Conservation (phyloP, 73 alveolate genomes). For the Blepharisma stoltei region DNA sequence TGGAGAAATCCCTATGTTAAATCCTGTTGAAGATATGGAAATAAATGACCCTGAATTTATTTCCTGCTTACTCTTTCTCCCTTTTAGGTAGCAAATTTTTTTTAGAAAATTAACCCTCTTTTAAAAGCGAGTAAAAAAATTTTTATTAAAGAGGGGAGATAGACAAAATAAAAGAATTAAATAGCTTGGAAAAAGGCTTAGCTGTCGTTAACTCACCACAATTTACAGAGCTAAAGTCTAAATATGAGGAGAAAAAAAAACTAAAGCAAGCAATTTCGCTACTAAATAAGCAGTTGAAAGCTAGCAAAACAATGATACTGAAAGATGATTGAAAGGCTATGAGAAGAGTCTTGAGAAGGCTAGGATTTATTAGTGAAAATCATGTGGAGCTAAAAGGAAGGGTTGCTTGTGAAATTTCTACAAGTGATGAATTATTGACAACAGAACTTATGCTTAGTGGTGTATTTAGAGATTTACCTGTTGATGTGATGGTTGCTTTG, state of each 20-base stretch:
- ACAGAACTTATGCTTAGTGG: slow-evolving; percentile 90
- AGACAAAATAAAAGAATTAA: not conserved
- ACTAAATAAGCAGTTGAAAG: slow-evolving; percentile 25
- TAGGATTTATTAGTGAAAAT: slow-evolving; percentile 84
- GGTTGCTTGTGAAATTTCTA: slow-evolving; percentile 97
- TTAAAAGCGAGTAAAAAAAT: too few species aligned
- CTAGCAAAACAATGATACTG: slow-evolving; percentile 70
- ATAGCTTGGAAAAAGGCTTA: not conserved
- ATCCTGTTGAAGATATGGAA: slow-evolving; percentile 95
- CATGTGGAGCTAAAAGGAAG: slow-evolving; percentile 96
- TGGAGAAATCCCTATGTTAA: slow-evolving; percentile 38
- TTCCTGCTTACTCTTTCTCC: too few species aligned
- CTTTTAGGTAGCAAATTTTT: too few species aligned
- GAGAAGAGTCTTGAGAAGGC: slow-evolving; percentile 97
- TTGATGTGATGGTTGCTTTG: slow-evolving; percentile 89
- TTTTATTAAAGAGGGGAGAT: too few species aligned
- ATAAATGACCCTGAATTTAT: slow-evolving; percentile 69
- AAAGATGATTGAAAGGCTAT: slow-evolving; percentile 94
- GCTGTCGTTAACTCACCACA: not conserved
- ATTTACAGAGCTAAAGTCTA: not conserved
- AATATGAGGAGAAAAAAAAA: slow-evolving; percentile 11
- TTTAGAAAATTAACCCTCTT: too few species aligned
- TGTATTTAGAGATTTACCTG: slow-evolving; percentile 69
- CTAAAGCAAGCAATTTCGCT: not conserved
- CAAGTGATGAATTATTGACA: slow-evolving; percentile 91